phyloP scores from a whole-genome alignment of 2,329 filamentous ascomycete genomes.

The Hymenoscyphus fructigenus region DNA sequence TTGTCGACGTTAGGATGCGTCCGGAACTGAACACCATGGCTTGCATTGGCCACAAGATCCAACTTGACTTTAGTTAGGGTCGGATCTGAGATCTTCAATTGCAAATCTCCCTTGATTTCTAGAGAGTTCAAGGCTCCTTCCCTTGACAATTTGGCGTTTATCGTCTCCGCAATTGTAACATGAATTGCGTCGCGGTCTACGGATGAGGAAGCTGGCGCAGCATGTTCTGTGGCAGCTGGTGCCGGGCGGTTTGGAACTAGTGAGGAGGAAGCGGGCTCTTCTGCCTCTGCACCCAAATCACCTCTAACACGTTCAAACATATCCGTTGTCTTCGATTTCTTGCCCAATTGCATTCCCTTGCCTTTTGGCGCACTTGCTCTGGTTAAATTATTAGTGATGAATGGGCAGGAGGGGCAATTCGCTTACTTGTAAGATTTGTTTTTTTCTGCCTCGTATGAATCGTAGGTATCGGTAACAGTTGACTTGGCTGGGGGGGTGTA shows the following conservation, averaged over 20 bases:
- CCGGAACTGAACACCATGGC: conserved; percentile 84
- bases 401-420: neutral
- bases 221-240: conserved; percentile 51
- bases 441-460: conserved; percentile 95
- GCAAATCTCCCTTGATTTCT: conserved; percentile 87
- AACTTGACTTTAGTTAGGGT: conserved; percentile 91
- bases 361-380: conserved; percentile 71
- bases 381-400: conserved; percentile 31
- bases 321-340: conserved; percentile 96
- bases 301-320: conserved; percentile 96
- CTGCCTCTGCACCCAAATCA: conserved; percentile 83
- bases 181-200: conserved; percentile 83
- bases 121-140: conserved; percentile 87
- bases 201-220: conserved; percentile 62
- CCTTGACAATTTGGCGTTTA: conserved; percentile 82
- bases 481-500: conserved; percentile 80
- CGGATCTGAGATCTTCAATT: conserved; percentile 84
- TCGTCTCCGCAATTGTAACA: conserved; percentile 83
- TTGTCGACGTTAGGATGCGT: conserved; percentile 97
- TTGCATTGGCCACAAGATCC: conserved; percentile 71
- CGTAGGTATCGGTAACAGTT: conserved; percentile 77
- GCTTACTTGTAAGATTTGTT: conserved; percentile 84
- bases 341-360: conserved; percentile 98
- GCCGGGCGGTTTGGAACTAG: conserved; percentile 58
- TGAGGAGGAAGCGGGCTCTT: conserved; percentile 63